Percentiles rank a stretch among this genome's conserved stretches.
Evolutionary conservation across 176 grass and related monocot species (phyloP).

Genomic region (Miscanthus lutarioriparius): DNA sequence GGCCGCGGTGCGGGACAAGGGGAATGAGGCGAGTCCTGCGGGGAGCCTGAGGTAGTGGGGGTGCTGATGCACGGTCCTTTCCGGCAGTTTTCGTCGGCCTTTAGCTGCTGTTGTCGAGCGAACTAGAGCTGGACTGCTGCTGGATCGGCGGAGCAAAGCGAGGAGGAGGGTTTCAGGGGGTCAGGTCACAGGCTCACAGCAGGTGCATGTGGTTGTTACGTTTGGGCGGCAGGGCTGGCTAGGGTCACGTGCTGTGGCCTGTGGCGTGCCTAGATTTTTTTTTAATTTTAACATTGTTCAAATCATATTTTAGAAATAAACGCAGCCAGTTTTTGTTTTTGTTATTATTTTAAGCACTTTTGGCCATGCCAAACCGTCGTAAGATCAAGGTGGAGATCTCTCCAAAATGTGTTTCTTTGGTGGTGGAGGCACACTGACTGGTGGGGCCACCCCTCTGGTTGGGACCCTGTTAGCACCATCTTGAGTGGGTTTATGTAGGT

Average conservation of each 20-base stretch:
- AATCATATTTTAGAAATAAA: neutral
- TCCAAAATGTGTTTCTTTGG: too few relatives aligned
- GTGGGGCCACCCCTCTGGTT: too few relatives aligned
- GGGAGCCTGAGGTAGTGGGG: slow-evolving; percentile 46
- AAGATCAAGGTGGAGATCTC: too few relatives aligned
- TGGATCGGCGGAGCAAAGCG: too few relatives aligned
- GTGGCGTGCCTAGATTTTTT: neutral
- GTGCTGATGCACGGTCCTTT: slow-evolving; percentile 36
- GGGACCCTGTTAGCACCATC: too few relatives aligned
- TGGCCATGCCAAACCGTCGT: too few relatives aligned
- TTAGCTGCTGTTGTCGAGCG: neutral
- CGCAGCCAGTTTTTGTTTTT: too few relatives aligned
- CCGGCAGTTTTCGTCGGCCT: neutral
- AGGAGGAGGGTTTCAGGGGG: neutral
- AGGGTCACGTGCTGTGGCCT: slow-evolving; percentile 19
- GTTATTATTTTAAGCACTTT: too few relatives aligned
- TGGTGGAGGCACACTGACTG: too few relatives aligned
- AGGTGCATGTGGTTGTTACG: slow-evolving; percentile 36
- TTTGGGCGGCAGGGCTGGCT: slow-evolving; percentile 7
- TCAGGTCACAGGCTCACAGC: neutral
- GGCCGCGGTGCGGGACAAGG: slow-evolving; percentile 9
- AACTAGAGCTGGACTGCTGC: neutral
- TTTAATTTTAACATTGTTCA: neutral
- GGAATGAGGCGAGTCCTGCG: slow-evolving; percentile 4
- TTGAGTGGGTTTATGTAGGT: too few relatives aligned